Base-by-base conservation (phyloP, 2,329 filamentous ascomycete species). In the Phoma sp. region DNA sequence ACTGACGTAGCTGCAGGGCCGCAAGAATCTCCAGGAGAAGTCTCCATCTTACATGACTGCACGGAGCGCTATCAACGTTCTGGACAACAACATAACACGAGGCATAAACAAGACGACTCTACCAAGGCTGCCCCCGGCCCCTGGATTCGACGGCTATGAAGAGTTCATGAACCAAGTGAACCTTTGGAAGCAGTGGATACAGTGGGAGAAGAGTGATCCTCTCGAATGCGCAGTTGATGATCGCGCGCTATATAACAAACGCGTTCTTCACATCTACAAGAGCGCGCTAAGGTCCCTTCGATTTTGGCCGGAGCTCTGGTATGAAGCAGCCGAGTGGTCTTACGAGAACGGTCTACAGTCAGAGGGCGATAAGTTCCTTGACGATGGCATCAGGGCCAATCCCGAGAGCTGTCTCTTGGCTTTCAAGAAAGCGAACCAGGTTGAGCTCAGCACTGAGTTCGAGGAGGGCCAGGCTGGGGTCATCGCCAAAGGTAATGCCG, bases 251-350 rank as follows among this genome's bases (percentile, higher is more conserved):
- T 95, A 89, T 75, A 89, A 89, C 62, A 84, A 89, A 61, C 88
- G 95, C 36, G 85, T 98, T 37, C 75, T 97, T 7, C 96, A 96
- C 73, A 89, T 91, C 60, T 98, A 96, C 80, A 95, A 92, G 73
- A 93, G 97, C 73, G 91, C 93, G 4, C 79, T 96, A 41, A 96
- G 97, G 89, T 89, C 92, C 4, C 79, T 99, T 50, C 87, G 93
- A 45, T 99, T 98, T 76, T 95, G 93, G 85, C 93, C 95, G 4
- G 90, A 96, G 71, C 87, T 97, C 64, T 99, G 95, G 95, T 93
- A 92, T 44, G 92, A 97, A 56, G 93, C 92, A 8, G 90, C 93
- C 0, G 90, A 96, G 61, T 98, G 93, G 86, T 96, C 91, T 74
- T 92, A 92, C 67, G 84, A 89, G 49, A 92, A 95, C 65, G 85